Conservation (phyloP, 495 filamentous ascomycete genomes). For the Talaromyces nanjingensis region DNA sequence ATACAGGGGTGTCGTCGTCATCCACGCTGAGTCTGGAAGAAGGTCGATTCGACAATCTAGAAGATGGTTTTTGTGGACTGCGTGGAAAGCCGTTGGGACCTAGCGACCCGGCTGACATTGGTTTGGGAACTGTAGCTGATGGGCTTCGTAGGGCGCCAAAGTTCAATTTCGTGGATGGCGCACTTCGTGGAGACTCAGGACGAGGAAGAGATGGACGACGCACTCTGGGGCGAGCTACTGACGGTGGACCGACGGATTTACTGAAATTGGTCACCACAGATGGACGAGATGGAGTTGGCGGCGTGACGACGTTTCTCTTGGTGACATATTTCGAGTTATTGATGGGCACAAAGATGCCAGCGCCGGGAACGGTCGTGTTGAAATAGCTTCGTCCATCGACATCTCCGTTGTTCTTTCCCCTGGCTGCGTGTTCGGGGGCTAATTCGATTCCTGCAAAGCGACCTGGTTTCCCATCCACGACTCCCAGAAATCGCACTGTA, state of each 20-base stretch:
- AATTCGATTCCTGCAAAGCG: slow-evolving; percentile 94
- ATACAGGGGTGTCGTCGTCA: slow-evolving; percentile 21
- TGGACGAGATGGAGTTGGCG: slow-evolving; percentile 55
- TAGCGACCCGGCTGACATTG: slow-evolving; percentile 12
- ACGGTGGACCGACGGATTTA: slow-evolving; percentile 72
- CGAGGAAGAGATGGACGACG: slow-evolving; percentile 68
- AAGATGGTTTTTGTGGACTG: slow-evolving; percentile 37
- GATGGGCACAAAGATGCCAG: slow-evolving; percentile 92
- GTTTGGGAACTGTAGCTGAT: slow-evolving; percentile 18
- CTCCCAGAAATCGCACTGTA: slow-evolving; percentile 80
- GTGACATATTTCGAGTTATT: slow-evolving; percentile 72
- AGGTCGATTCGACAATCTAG: slow-evolving; percentile 36
- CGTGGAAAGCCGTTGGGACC: slow-evolving; percentile 26
- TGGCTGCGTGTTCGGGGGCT: slow-evolving; percentile 64
- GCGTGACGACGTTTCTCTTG: slow-evolving; percentile 57
- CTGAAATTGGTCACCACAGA: slow-evolving; percentile 54
- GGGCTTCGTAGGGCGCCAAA: slow-evolving; percentile 49
- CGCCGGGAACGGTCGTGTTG: slow-evolving; percentile 63
- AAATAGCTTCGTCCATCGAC: slow-evolving; percentile 88
- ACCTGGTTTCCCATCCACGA: slow-evolving; percentile 82
- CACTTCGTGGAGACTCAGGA: slow-evolving; percentile 68
- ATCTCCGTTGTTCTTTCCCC: slow-evolving; percentile 94
- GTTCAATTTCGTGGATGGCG: slow-evolving; percentile 40
- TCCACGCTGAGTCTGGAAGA: slow-evolving; percentile 36
- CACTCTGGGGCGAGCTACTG: slow-evolving; percentile 57